Conservation (phyloP, 1,284 basidiomycete genomes). For the Cutaneotrichosporon curvatum region DNA sequence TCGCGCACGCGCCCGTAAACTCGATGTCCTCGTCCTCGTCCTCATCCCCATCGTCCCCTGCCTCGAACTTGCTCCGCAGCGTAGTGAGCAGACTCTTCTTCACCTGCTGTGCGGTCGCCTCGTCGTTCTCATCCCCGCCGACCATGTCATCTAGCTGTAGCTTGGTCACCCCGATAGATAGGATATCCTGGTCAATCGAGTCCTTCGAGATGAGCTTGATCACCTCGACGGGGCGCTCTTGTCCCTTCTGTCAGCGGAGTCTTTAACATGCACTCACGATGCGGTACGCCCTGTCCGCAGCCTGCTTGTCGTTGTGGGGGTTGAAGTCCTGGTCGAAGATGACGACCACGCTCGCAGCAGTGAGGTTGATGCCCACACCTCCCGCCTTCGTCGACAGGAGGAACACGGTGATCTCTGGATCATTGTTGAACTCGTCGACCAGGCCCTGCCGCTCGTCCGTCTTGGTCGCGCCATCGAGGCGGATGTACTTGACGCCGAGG, state of each 20-base stretch:
- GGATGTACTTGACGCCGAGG: constrained; percentile 66
- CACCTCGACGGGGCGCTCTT: constrained; percentile 50
- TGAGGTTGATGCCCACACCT: constrained; percentile 69
- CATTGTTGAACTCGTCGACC: constrained; percentile 96
- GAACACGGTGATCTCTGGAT: constrained; percentile 83
- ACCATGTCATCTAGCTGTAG: constrained; percentile 86
- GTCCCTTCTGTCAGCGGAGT: constrained; percentile 19
- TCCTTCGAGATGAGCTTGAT: constrained; percentile 87
- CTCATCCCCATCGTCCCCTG: neutral
- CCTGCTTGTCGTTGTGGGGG: constrained; percentile 78
- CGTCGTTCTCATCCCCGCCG: constrained; percentile 62
- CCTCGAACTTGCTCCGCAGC: constrained; percentile 29
- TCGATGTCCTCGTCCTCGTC: neutral
- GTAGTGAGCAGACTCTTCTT: constrained; percentile 36
- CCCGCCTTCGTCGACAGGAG: constrained; percentile 92
- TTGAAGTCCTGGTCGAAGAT: constrained; percentile 99
- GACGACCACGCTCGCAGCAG: constrained; percentile 85
- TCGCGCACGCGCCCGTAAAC: neutral
- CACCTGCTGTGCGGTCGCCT: constrained; percentile 48
- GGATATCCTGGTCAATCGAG: constrained; percentile 94
- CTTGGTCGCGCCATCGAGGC: constrained; percentile 90
- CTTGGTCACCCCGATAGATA: constrained; percentile 81
- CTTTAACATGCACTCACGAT: constrained; percentile 52
- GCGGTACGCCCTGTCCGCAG: constrained; percentile 95
- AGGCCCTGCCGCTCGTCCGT: constrained; percentile 88